Base-by-base conservation (phyloP, 208 protist genomes). In the Kentomonas sorsogonicus region DNA sequence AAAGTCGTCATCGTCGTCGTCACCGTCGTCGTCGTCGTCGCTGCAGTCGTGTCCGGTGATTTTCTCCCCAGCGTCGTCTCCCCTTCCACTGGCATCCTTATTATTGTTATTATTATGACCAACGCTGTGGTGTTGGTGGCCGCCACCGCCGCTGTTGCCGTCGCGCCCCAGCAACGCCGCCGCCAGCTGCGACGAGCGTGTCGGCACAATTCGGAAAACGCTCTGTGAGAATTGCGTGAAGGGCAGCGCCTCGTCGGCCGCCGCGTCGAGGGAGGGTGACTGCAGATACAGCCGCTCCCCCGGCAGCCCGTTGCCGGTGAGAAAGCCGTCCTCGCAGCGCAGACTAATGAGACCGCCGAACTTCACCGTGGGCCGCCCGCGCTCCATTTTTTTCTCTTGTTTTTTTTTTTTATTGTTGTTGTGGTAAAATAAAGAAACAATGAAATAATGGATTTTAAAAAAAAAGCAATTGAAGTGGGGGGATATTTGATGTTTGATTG, bases 311-410 rank as follows among this genome's bases (percentile, higher is more conserved):
- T 70, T 58, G 0, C 68, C 70, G 16, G 66, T 69, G 11, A 91
- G 59, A 60, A 74, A 91, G n/a, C 83, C 83, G 39, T 91, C 72
- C 16, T 63, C 55, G 62, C 83, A 91, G 43, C 76, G 74, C 27
- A 91, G 66, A 52, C 79, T 73, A 25, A 86, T 61, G 58, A 85
- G 67, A 0, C 73, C 67, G 31, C 73, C 68, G 44, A 83, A 74
- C 50, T 77, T 81, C 11, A 91, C 58, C 7, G 66, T 66, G 11
- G 66, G 53, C 16, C 69, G 75, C 27, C 57, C 77, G 47, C 79
- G 79, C 34, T 84, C 76, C 77, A 86, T 86, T 36, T 44, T 9
- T 55, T 55, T 3, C 6, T 31, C 5, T 30, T 31, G n/a, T 4
- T 16, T 30, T 52, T 5, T 3, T 30, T 52, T 16, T 10, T 30